Evolutionary conservation across 192 early-diverging fungal species (phyloP), one percentile per base, ranked within the genome.

Genomic region (Entomortierella chlamydospora): DNA sequence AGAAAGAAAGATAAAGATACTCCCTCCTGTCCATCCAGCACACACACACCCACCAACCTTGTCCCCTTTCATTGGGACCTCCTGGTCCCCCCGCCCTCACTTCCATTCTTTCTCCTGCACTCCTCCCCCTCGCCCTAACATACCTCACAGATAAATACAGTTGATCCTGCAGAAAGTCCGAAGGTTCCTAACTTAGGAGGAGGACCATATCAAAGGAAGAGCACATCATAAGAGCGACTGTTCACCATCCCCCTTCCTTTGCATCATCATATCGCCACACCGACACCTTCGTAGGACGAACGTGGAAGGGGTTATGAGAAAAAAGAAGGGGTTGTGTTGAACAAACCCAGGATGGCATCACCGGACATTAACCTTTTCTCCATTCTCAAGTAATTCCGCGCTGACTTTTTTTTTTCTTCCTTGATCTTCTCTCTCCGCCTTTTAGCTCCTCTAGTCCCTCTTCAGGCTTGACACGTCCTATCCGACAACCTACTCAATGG

Each of bases 401-500:
- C n/a, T n/a, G n/a, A n/a, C n/a, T n/a, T n/a, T n/a, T n/a, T n/a
- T n/a, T n/a, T n/a, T n/a, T n/a, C n/a, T n/a, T n/a, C n/a, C 12
- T 47, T 47, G 4, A 3, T 2, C 20, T 47, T 17, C 45, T 47
- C 45, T 17, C 20, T 47, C 20, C 13, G 13, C 13, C 13, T 9
- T 41, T 13, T 9, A 41, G 26, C 29, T 17, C 29, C 34, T 11
- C 39, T 45, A 18, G 30, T 43, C 43, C 56, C 22, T 12, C 2
- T 39, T 33, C 29, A 33, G 25, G 37, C 50, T 41, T 51, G 45
- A 50, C 39, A 25, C 37, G 33, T 23, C 33, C 8, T 23, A 30
- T 29, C 43, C 41, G 60, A 20, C 15, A 31, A 20, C 61, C 29
- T 43, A 2, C 33, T 31, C 57, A 61, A 76, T 76, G 73, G 64